Conservation (phyloP, 108 stramenopile genomes). For the Aurantiochytrium sp. region DNA sequence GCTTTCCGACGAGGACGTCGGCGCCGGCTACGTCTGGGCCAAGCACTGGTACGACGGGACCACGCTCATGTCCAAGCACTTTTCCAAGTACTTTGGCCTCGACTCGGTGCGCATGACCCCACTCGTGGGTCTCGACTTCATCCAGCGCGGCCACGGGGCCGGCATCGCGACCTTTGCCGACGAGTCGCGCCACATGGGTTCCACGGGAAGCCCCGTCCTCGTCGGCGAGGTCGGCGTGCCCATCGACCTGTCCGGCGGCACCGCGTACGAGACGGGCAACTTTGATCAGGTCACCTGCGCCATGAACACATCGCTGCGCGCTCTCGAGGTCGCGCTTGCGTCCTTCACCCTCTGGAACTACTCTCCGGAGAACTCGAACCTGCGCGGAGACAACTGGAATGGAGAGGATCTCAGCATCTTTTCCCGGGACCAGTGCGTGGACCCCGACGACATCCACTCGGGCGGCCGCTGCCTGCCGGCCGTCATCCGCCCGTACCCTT, state of each 20-base stretch:
- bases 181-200: constrained; percentile 35
- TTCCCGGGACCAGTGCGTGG: constrained; percentile 35
- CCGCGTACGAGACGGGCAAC: constrained; percentile 2
- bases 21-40: constrained; percentile 33
- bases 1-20: neutral
- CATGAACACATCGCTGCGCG: constrained; percentile 44
- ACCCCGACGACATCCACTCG: neutral
- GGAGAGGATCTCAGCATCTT: constrained; percentile 48
- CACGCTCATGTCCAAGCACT: constrained; percentile 47
- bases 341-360: constrained; percentile 52
- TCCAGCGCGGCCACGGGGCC: constrained; percentile 37
- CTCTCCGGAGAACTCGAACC: constrained; percentile 44
- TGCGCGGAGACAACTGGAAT: constrained; percentile 46
- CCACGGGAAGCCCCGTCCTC: constrained; percentile 37
- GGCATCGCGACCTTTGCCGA: neutral
- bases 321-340: constrained; percentile 41
- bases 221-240: constrained; percentile 52
- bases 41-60: constrained; percentile 56
- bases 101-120: constrained; percentile 36
- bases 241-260: constrained; percentile 32
- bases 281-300: constrained; percentile 37
- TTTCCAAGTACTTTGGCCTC: constrained; percentile 42
- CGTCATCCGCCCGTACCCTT: constrained; percentile 1
- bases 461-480: neutral
- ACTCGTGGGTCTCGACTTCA: constrained; percentile 37